phyloP scores from a whole-genome alignment of 2,329 filamentous ascomycete species.

The Coniochaeta hoffmannii region DNA sequence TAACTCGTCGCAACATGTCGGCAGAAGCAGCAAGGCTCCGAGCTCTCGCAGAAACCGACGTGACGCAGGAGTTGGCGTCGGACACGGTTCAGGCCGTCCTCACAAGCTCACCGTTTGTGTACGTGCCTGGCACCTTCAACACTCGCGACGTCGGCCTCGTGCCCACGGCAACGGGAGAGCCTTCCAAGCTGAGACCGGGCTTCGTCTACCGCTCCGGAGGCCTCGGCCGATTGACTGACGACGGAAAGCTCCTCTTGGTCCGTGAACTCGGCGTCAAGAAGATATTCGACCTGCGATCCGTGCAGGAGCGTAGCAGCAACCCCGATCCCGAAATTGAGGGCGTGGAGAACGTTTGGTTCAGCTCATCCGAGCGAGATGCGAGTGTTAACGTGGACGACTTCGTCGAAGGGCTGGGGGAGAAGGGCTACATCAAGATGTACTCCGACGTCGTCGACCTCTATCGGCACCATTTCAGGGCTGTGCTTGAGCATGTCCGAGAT shows the following conservation, averaged over 20 bases:
- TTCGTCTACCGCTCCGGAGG: slow-evolving; percentile 40
- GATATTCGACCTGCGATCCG: slow-evolving; percentile 45
- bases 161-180: slow-evolving; percentile 12
- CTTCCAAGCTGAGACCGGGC: slow-evolving; percentile 27
- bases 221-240: slow-evolving; percentile 26
- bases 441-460: slow-evolving; percentile 37
- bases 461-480: slow-evolving; percentile 28
- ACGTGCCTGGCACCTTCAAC: slow-evolving; percentile 40
- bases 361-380: slow-evolving; percentile 26
- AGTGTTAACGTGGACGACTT: slow-evolving; percentile 32
- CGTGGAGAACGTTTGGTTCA: slow-evolving; percentile 37
- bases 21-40: slow-evolving; percentile 20
- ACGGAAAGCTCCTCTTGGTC: slow-evolving; percentile 28
- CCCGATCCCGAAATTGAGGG: slow-evolving; percentile 37
- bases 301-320: slow-evolving; percentile 30
- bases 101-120: slow-evolving; percentile 36
- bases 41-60: slow-evolving; percentile 33
- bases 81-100: slow-evolving; percentile 28
- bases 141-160: slow-evolving; percentile 42
- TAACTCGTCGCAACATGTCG: slow-evolving; percentile 1
- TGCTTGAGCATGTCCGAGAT: slow-evolving; percentile 35
- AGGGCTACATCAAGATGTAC: slow-evolving; percentile 39
- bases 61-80: slow-evolving; percentile 27
- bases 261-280: slow-evolving; percentile 30
- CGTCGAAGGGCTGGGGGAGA: slow-evolving; percentile 34